A percentile compares a stretch with the other conserved stretches of the same genome.
Evolutionary conservation across 1,284 basidiomycete species (phyloP).

Genomic region (Meripilus lineatus): DNA sequence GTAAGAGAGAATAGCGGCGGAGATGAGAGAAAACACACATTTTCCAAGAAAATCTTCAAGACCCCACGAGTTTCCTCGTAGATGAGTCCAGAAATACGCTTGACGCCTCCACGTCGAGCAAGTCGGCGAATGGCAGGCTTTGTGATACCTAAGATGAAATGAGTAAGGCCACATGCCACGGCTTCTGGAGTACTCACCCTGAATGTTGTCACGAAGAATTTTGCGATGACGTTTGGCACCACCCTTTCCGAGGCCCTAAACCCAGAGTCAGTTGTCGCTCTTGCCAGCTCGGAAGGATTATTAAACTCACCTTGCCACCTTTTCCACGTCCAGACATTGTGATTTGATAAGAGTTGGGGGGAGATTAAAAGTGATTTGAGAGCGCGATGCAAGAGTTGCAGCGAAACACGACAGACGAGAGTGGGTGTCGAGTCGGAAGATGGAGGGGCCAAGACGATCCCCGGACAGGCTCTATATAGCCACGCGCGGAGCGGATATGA

Average conservation of each 20-base stretch:
- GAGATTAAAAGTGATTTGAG: constrained; percentile 6
- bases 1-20: background rate
- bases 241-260: constrained; percentile 42
- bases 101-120: constrained; percentile 92
- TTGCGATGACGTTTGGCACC: constrained; percentile 62
- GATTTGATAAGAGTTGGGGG: constrained; percentile 8
- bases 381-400: constrained; percentile 8
- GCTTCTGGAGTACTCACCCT: constrained; percentile 33
- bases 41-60: constrained; percentile 89
- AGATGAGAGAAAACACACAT: constrained; percentile 37
- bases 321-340: constrained; percentile 65
- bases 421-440: constrained; percentile 5
- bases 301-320: constrained; percentile 42
- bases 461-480: constrained; percentile 8
- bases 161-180: background rate
- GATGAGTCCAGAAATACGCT: constrained; percentile 91
- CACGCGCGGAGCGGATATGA: too few relatives aligned
- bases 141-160: constrained; percentile 39
- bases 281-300: background rate
- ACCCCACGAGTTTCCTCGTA: constrained; percentile 96
- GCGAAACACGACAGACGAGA: background rate
- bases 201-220: constrained; percentile 68
- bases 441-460: background rate
- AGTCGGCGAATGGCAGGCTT: constrained; percentile 78
- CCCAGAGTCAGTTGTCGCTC: constrained; percentile 29